A percentile compares a stretch with the other conserved stretches of the same genome.
Conservation (phyloP, 805 yeast species). For the Torulaspora indica region DNA sequence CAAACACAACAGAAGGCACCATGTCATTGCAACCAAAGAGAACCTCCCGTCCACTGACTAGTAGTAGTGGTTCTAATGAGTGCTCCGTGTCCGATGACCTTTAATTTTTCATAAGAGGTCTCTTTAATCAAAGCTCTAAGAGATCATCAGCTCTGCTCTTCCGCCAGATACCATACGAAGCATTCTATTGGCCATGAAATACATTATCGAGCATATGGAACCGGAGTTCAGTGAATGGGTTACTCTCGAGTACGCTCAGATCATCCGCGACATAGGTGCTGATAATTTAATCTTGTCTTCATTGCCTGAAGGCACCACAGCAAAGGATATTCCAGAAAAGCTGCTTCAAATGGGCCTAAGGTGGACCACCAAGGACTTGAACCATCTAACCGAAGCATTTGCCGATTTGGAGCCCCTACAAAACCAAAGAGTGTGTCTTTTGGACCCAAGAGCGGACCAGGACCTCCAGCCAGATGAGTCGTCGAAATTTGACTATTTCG, state of each 20-base stretch:
- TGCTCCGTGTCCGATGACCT: neutral
- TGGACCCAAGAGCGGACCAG: constrained; percentile 80
- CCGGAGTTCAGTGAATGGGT: constrained; percentile 97
- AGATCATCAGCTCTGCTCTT: neutral
- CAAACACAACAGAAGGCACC: constrained; percentile 4
- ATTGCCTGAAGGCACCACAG: constrained; percentile 58
- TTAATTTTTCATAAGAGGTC: neutral
- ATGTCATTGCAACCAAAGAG: constrained; percentile 6
- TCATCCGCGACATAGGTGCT: constrained; percentile 75
- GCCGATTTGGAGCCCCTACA: constrained; percentile 44
- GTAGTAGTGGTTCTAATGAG: neutral
- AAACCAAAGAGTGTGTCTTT: constrained; percentile 60
- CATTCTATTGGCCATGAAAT: constrained; percentile 55
- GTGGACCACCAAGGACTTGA: constrained; percentile 76
- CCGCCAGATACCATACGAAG: neutral
- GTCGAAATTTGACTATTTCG: constrained; percentile 70
- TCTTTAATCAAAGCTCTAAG: neutral
- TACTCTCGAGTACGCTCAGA: constrained; percentile 74
- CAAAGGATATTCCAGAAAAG: constrained; percentile 56
- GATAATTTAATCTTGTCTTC: constrained; percentile 74
- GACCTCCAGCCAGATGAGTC: constrained; percentile 73
- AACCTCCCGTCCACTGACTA: neutral
- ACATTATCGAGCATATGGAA: constrained; percentile 96
- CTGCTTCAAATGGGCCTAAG: constrained; percentile 60
- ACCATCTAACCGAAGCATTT: constrained; percentile 38